Base-by-base conservation (phyloP, 768 basidiomycete genomes). In the Pulveroboletus sp. region DNA sequence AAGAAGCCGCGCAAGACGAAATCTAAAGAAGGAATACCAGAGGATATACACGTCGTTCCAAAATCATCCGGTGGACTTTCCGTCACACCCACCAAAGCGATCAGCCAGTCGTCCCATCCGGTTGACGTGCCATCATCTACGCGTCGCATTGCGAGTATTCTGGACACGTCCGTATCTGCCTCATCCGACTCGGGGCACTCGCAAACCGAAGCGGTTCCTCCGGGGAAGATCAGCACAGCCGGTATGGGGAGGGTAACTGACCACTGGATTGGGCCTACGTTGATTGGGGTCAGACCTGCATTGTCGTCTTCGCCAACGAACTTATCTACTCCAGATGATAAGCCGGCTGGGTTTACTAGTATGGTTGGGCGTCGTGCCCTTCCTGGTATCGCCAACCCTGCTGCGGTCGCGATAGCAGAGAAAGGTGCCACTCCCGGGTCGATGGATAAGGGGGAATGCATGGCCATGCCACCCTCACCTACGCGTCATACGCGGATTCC, bases 1-100 rank as follows among this genome's bases (percentile, higher is more conserved):
- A 82, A 77, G 69, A 85, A 83, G 65, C 84, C 84, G 39, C 76
- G 75, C 61, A 86, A 79, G 65, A 66, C 61, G 7, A 55, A 48
- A 46, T 58, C 58, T 46, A 60, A 62, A 48, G 57, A 62, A 46
- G 45, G 31, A 14, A 39, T 28, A 14, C 37, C 30, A 10, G 51
- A 43, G 5, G 51, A 49, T 17, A 27, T 2, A 24, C 31, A 35
- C 30, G 35, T 11, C 35, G 18, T 39, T 15, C n/a, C 18, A 31
- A 35, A 15, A 21, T 21, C 27, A 5, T 43, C 47, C 15, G 9
- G 21, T 33, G 39, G 7, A 11, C 43, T 30, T 6, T n/a, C 28
- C 1, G 40, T 26, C 6, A 39, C 39, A 46, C 24, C 41, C 46
- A 41, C 50, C 12, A 8, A 51, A 24, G 47, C 5, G 28, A 18